Conservation (phyloP, 768 basidiomycete species). For the Leccinum obscurum region DNA sequence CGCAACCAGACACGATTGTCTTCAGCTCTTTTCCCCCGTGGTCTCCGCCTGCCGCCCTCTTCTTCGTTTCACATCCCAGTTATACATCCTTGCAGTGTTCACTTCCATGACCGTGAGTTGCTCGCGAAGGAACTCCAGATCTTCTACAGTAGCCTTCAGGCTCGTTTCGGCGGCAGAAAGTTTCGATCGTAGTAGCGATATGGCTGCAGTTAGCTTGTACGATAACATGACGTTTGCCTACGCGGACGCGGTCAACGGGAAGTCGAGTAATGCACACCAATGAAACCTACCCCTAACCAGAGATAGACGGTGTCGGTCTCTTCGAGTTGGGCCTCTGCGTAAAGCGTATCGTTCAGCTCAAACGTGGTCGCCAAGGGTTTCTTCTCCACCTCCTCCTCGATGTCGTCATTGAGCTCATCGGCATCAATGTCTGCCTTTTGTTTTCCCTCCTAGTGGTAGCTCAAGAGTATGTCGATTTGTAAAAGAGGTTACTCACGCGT, state of each 20-base stretch:
- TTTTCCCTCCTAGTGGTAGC: constrained; percentile 56
- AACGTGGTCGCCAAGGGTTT: constrained; percentile 81
- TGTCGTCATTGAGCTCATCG: constrained; percentile 56
- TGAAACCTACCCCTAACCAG: constrained; percentile 85
- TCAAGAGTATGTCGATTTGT: not conserved
- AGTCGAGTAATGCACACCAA: not conserved
- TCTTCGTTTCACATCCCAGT: constrained; percentile 90
- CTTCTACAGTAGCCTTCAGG: constrained; percentile 72
- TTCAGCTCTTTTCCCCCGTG: constrained; percentile 17
- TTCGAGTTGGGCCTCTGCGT: constrained; percentile 85
- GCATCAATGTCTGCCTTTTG: constrained; percentile 33
- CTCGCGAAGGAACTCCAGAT: constrained; percentile 90
- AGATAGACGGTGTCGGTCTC: constrained; percentile 88
- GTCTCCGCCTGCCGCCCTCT: constrained; percentile 49
- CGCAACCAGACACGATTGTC: not conserved
- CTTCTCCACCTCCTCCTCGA: constrained; percentile 32
- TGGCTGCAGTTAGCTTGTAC: constrained; percentile 81
- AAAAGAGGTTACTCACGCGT: constrained; percentile 47
- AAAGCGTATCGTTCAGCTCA: constrained; percentile 95
- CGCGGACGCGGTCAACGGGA: not conserved
- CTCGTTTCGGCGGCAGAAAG: constrained; percentile 66
- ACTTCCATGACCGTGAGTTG: constrained; percentile 97
- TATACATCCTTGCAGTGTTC: constrained; percentile 94
- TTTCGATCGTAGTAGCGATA: constrained; percentile 72
- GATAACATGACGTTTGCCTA: constrained; percentile 98